Base-by-base conservation (phyloP, 164 flowering plant species). In the Kingdonia uniflora region DNA sequence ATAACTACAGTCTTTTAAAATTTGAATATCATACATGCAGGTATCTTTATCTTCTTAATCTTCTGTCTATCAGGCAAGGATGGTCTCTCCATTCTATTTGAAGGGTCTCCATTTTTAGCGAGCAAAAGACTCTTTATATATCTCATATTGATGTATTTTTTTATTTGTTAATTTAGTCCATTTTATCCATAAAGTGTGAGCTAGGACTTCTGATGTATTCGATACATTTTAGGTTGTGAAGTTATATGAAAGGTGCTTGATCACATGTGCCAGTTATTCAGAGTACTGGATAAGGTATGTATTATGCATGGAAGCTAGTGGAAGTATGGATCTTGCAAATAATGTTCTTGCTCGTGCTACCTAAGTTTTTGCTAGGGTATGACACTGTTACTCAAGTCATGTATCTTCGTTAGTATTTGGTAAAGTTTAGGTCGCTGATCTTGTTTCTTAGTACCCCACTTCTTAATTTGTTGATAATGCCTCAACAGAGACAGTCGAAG, bases 311-410 rank as follows among this genome's bases (percentile, higher is more conserved):
- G 88, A 94, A 71, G 78, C 77, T 15, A 76, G 74, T 71, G 84
- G 84, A 49, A 81, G 87, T 50, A 75, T 81, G 80, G 99, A 94
- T 65, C 82, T 87, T 51, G 96, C 87, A 16, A 76, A 79, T 46
- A 87, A 94, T 77, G 99, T 96, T 19, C 96, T 94, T 72, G 85
- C 81, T 54, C 99, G 99, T 60, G 95, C 99, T 50, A 85, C 95
- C 24, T 90, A 89, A 76, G 85, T 90, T 19, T 94, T 94, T 77
- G 94, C 87, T 39, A 94, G 89, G 94, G 99, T 94, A 71, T 48
- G 54, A 22, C 25, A 14, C 11, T 41, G 15, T 11, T 7, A 14
- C 39, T 3, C 14, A 0, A 16, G 43, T 8, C 23, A 17, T 35
- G 19, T 7, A 56, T 56, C 97, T 50, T 83, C 95, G 24, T 92